Evolutionary conservation across 1,139 yeast species (phyloP).

Genomic region (Geotrichum klebahnii): DNA sequence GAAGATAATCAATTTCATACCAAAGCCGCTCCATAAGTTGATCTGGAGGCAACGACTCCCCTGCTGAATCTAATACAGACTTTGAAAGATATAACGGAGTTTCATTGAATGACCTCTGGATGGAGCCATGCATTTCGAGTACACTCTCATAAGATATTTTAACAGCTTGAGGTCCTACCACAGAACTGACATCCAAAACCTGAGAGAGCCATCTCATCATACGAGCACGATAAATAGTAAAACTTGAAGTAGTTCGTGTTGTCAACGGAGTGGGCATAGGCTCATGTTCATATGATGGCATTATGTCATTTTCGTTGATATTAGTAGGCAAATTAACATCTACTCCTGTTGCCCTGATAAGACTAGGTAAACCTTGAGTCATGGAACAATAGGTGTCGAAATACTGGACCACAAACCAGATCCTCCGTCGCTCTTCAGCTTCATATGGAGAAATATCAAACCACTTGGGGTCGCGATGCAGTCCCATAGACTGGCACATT

Average conservation of each 20-base stretch:
- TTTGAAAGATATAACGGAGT: conserved; percentile 28
- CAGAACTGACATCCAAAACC: conserved; percentile 12
- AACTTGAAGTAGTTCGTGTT: conserved; percentile 10
- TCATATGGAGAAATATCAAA: conserved; percentile 35
- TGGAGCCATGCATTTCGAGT: conserved; percentile 29
- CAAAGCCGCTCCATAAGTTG: conserved; percentile 33
- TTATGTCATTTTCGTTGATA: conserved; percentile 26
- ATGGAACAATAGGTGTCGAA: conserved; percentile 33
- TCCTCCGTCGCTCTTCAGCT: conserved; percentile 36
- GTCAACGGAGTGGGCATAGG: conserved; percentile 24
- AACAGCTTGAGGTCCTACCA: conserved; percentile 3
- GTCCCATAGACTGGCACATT: conserved; percentile 37
- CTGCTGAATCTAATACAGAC: conserved; percentile 1
- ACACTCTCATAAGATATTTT: conserved; percentile 27
- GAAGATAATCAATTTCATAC: conserved; percentile 34
- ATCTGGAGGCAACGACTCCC: conserved; percentile 23
- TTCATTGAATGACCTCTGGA: conserved; percentile 28
- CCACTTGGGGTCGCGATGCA: conserved; percentile 39
- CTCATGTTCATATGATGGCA: conserved; percentile 3
- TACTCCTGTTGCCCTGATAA: conserved; percentile 30
- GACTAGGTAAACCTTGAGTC: conserved; percentile 36
- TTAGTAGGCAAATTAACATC: conserved; percentile 35
- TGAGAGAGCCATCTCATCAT: conserved; percentile 7
- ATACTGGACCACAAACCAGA: conserved; percentile 33
- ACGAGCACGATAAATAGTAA: conserved; percentile 10